A percentile compares a stretch with the other conserved stretches of the same genome.
Conservation (phyloP, 2,329 filamentous ascomycete species). For the Monosporascus sp. region DNA sequence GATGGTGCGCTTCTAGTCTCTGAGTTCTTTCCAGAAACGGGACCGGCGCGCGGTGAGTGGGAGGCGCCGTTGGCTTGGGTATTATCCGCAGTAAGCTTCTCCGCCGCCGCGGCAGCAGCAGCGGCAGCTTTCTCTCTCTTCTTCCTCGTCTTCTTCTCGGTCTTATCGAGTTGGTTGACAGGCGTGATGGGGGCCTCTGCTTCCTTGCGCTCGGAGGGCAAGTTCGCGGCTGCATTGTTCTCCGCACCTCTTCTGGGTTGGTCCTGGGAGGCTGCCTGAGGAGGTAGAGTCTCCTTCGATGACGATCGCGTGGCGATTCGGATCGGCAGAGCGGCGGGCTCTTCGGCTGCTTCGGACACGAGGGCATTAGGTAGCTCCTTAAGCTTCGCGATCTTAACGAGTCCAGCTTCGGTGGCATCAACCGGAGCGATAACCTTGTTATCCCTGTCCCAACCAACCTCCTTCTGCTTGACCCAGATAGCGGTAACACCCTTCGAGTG, state of each 20-base stretch:
- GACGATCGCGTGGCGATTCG: conserved; percentile 18
- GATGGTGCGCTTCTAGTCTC: conserved; percentile 21
- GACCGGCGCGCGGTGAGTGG: conserved; percentile 29
- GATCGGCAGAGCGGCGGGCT: conserved; percentile 26
- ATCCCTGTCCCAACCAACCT: conserved; percentile 87
- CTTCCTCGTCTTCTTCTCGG: conserved; percentile 27
- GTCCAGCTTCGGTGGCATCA: conserved; percentile 67
- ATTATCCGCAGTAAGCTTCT: conserved; percentile 33
- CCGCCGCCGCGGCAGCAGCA: conserved; percentile 39
- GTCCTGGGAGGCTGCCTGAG: conserved; percentile 18
- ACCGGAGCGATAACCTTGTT: conserved; percentile 79
- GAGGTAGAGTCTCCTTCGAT: conserved; percentile 22
- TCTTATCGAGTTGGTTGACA: conserved; percentile 24
- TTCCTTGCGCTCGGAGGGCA: conserved; percentile 25
- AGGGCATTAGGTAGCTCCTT: conserved; percentile 45
- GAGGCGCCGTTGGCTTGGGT: conserved; percentile 35
- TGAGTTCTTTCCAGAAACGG: conserved; percentile 26
- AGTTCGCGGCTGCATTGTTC: conserved; percentile 7
- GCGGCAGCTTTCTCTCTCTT: conserved; percentile 52
- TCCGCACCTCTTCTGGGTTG: conserved; percentile 20
- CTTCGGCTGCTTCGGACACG: conserved; percentile 39
- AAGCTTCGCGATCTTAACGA: conserved; percentile 71
- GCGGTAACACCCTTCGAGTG: conserved; percentile 96
- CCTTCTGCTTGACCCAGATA: conserved; percentile 76
- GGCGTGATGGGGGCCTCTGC: conserved; percentile 19